Evolutionary conservation across 73 alveolate genomes (phyloP).

Genomic region (Paramecium bursaria): DNA sequence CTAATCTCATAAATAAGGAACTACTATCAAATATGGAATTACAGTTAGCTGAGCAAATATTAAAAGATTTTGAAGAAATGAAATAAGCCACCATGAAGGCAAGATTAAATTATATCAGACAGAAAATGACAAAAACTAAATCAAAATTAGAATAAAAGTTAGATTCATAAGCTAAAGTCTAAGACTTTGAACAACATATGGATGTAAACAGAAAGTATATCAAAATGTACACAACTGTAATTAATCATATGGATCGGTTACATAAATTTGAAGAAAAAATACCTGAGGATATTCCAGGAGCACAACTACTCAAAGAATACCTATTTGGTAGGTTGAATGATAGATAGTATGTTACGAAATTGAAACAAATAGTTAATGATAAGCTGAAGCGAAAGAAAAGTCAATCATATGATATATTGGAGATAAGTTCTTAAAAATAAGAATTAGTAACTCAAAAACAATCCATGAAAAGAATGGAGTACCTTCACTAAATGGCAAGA

Average conservation of each 20-base stretch:
- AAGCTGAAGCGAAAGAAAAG: slow-evolving; percentile 17
- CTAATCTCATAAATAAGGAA: slow-evolving; percentile 47
- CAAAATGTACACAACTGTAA: slow-evolving; percentile 57
- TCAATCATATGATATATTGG: slow-evolving; percentile 10
- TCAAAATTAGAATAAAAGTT: slow-evolving; percentile 37
- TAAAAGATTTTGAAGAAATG: slow-evolving; percentile 64
- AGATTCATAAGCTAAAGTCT: background rate
- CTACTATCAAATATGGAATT: slow-evolving; percentile 59
- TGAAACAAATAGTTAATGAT: slow-evolving; percentile 49
- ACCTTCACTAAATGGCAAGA: slow-evolving; percentile 38
- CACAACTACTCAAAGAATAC: slow-evolving; percentile 35
- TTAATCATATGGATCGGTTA: slow-evolving; percentile 56
- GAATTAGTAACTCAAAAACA: no score
- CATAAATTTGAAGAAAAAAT: slow-evolving; percentile 58
- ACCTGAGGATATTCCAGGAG: slow-evolving; percentile 63
- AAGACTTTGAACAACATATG: slow-evolving; percentile 28
- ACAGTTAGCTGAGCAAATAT: slow-evolving; percentile 58
- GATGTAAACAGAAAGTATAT: slow-evolving; percentile 51
- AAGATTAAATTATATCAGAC: slow-evolving; percentile 40
- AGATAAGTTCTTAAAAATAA: no score
- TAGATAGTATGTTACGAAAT: slow-evolving; percentile 33
- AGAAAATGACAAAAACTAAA: slow-evolving; percentile 42
- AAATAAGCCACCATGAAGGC: slow-evolving; percentile 52
- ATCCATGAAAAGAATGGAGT: slow-evolving; percentile 41
- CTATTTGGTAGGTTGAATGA: slow-evolving; percentile 53